A percentile compares a stretch with the other conserved stretches of the same genome.
Evolutionary conservation across 1,139 yeast genomes (phyloP).

Genomic region (Meyerozyma guilliermondii): DNA sequence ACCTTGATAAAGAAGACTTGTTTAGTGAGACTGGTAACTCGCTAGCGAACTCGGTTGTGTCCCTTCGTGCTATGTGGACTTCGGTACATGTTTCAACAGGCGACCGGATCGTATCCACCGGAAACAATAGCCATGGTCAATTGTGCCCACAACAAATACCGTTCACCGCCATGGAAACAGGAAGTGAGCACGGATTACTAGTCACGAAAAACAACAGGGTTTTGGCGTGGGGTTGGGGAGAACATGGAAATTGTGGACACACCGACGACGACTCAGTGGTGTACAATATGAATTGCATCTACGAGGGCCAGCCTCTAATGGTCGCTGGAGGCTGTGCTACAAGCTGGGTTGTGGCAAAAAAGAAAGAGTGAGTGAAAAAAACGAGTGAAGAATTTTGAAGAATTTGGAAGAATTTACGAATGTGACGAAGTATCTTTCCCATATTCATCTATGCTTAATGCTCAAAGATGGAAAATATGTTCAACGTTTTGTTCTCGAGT

Average conservation of each 20-base stretch:
- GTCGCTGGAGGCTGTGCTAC: slow-evolving; percentile 45
- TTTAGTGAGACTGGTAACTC: background rate
- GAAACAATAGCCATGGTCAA: slow-evolving; percentile 80
- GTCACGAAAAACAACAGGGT: slow-evolving; percentile 29
- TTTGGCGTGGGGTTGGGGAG: slow-evolving; percentile 97
- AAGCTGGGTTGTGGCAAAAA: slow-evolving; percentile 25
- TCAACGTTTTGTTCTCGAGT: slow-evolving; percentile 66
- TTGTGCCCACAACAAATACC: slow-evolving; percentile 16
- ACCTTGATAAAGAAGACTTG: background rate
- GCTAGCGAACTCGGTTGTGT: slow-evolving; percentile 5
- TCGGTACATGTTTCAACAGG: slow-evolving; percentile 49
- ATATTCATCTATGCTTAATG: slow-evolving; percentile 58
- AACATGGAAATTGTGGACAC: slow-evolving; percentile 90
- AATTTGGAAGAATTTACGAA: slow-evolving; percentile 17
- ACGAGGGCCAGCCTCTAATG: slow-evolving; percentile 20
- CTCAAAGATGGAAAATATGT: slow-evolving; percentile 79
- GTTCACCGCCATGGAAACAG: slow-evolving; percentile 37
- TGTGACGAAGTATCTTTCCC: slow-evolving; percentile 80
- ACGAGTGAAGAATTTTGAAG: too few relatives aligned
- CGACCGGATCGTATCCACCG: slow-evolving; percentile 42
- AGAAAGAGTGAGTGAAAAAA: too few relatives aligned
- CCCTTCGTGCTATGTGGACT: slow-evolving; percentile 71
- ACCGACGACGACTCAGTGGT: slow-evolving; percentile 28
- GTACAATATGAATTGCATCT: slow-evolving; percentile 33
- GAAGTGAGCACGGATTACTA: slow-evolving; percentile 84